Percentiles rank a stretch among this genome's conserved stretches.
These are phyloP conservation scores for Colletotrichum simmondsii DNA, from an alignment of 2,329 filamentous ascomycete genomes.

Conservation along the genomic window DNA sequence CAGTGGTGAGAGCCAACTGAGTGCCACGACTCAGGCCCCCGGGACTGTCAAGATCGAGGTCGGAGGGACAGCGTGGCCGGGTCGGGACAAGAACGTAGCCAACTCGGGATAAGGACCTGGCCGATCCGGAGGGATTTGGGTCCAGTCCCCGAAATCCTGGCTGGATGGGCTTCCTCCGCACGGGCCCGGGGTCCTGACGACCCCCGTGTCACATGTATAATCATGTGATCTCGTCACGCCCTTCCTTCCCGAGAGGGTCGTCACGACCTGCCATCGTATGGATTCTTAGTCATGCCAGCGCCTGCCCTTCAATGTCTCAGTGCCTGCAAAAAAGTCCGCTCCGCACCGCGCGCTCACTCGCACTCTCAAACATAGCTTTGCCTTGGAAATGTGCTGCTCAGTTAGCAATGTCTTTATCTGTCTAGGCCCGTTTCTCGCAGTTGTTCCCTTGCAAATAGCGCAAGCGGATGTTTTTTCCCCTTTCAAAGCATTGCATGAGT, in stretches of 20 bases:
- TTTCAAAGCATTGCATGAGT: not conserved
- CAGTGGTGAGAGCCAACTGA: not conserved
- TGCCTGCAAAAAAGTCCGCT: not conserved
- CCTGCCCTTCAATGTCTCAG: not conserved
- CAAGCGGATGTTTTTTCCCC: not conserved
- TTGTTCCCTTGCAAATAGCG: not conserved
- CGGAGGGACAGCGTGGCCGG: not conserved
- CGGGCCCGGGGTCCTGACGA: not conserved
- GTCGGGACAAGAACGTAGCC: not conserved
- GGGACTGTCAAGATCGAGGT: not conserved
- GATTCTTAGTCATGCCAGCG: not conserved
- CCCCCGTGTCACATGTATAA: not conserved
- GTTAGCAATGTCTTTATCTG: not conserved
- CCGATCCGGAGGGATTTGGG: not conserved
- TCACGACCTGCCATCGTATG: slow-evolving; percentile 22
- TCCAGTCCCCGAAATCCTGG: not conserved
- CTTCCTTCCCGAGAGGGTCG: not conserved
- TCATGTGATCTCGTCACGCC: slow-evolving; percentile 32
- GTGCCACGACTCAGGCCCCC: not conserved
- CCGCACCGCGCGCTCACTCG: not conserved
- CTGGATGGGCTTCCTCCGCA: not conserved
- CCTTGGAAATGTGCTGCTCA: not conserved
- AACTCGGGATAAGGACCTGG: not conserved
- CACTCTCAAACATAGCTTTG: not conserved
- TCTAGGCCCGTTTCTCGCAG: not conserved